Conservation (phyloP, 495 filamentous ascomycete genomes). For the Hypoxylon trugodes region DNA sequence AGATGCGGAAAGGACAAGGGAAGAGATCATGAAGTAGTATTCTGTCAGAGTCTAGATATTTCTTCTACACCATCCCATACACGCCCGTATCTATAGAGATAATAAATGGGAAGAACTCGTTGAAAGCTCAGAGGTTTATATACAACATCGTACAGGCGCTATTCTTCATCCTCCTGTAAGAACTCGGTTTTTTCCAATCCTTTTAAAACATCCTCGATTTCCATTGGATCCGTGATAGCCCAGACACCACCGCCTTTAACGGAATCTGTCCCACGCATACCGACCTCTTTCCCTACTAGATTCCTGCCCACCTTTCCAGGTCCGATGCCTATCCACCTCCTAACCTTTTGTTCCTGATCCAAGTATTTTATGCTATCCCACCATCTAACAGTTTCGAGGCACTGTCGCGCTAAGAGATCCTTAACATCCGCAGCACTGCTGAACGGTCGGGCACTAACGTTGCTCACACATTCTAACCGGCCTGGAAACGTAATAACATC, state of each 20-base stretch:
- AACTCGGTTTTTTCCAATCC: constrained; percentile 78
- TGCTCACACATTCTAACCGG: constrained; percentile 79
- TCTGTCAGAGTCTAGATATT: no score
- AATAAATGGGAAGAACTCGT: no score
- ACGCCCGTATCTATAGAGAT: no score
- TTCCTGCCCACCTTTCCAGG: constrained; percentile 95
- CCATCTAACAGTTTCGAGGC: constrained; percentile 91
- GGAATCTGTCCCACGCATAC: constrained; percentile 77
- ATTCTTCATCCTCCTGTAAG: constrained; percentile 52
- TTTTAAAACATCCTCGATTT: constrained; percentile 77
- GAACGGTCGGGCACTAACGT: constrained; percentile 85
- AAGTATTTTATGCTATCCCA: constrained; percentile 91
- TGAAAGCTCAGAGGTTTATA: not conserved
- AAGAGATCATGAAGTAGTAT: no score
- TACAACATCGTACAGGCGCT: not conserved
- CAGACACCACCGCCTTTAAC: constrained; percentile 91
- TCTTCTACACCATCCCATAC: no score
- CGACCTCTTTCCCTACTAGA: constrained; percentile 94
- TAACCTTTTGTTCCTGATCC: constrained; percentile 83
- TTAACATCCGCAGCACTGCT: constrained; percentile 74
- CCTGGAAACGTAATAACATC: constrained; percentile 76
- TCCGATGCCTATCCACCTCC: constrained; percentile 91
- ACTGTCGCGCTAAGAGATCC: constrained; percentile 76
- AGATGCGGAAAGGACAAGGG: no score
- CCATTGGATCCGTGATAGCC: constrained; percentile 85